phyloP scores from a whole-genome alignment of 495 filamentous ascomycete genomes.

The Parathielavia appendiculata region DNA sequence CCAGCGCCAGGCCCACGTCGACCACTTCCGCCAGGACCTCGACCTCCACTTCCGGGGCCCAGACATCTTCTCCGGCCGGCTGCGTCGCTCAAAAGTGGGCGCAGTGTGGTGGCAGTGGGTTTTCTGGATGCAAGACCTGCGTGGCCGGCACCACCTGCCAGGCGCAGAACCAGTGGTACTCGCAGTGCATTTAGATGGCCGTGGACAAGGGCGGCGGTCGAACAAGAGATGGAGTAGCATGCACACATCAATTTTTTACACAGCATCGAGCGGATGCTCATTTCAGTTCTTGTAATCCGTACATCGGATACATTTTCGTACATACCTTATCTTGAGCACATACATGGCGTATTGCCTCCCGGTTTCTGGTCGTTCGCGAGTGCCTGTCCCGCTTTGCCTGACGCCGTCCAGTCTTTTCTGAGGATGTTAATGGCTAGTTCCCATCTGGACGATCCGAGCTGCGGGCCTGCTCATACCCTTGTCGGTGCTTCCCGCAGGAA shows the following conservation, averaged over 20 bases:
- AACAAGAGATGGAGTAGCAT: background rate
- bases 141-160: conserved; percentile 34
- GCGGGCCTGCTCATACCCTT: too few relatives aligned
- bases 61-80: background rate
- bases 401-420: too few relatives aligned
- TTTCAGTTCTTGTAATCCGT: conserved; percentile 5
- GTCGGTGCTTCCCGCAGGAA: too few relatives aligned
- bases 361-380: too few relatives aligned
- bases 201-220: background rate
- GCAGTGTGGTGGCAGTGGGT: conserved; percentile 44
- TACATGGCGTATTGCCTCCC: background rate
- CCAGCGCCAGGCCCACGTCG: conserved; percentile 12
- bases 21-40: conserved; percentile 3
- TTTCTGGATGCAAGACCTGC: conserved; percentile 37
- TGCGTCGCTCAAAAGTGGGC: conserved; percentile 35
- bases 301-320: background rate
- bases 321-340: background rate
- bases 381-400: too few relatives aligned
- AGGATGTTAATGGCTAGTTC: too few relatives aligned
- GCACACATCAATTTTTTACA: background rate
- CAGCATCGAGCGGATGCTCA: background rate
- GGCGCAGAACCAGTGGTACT: conserved; percentile 38
- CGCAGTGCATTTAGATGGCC: conserved; percentile 28
- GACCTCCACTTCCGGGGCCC: background rate
- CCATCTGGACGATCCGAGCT: too few relatives aligned